Percentiles rank a stretch among this genome's conserved stretches.
phyloP scores from a whole-genome alignment of 2,329 filamentous ascomycete species.

The Aspergillus sojae region DNA sequence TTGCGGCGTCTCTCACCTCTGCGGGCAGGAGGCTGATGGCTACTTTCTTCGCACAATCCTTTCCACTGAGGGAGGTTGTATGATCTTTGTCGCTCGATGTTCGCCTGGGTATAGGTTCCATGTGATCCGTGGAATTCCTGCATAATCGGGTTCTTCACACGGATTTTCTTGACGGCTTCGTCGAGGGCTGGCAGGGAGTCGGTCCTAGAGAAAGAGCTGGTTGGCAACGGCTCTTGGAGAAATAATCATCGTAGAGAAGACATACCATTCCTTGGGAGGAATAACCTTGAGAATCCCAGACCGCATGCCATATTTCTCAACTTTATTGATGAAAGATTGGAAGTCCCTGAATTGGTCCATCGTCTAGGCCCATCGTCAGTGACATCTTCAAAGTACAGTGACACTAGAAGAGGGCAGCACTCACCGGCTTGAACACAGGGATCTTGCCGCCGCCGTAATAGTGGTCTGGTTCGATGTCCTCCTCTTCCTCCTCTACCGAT shows the following conservation, averaged over 20 bases:
- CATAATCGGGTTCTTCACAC: conserved; percentile 94
- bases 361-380: conserved; percentile 50
- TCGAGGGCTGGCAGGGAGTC: conserved; percentile 76
- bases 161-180: conserved; percentile 85
- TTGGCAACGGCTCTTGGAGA: conserved; percentile 3
- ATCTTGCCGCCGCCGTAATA: conserved; percentile 82
- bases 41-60: conserved; percentile 86
- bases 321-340: conserved; percentile 83
- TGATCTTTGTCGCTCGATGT: conserved; percentile 91
- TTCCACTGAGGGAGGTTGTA: conserved; percentile 98
- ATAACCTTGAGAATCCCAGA: conserved; percentile 96
- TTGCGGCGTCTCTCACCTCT: conserved; percentile 65
- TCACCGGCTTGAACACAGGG: conserved; percentile 85
- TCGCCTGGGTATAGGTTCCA: conserved; percentile 94
- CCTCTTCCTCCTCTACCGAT: conserved; percentile 64
- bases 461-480: conserved; percentile 80
- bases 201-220: conserved; percentile 48
- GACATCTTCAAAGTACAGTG: conserved; percentile 12
- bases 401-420: conserved; percentile 34
- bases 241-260: conserved; percentile 15
- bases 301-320: conserved; percentile 95
- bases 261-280: conserved; percentile 89
- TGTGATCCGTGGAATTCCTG: conserved; percentile 97
- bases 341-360: conserved; percentile 96
- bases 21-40: conserved; percentile 90